Conservation (phyloP, 441 rosid species). For the Aleurites moluccanus region DNA sequence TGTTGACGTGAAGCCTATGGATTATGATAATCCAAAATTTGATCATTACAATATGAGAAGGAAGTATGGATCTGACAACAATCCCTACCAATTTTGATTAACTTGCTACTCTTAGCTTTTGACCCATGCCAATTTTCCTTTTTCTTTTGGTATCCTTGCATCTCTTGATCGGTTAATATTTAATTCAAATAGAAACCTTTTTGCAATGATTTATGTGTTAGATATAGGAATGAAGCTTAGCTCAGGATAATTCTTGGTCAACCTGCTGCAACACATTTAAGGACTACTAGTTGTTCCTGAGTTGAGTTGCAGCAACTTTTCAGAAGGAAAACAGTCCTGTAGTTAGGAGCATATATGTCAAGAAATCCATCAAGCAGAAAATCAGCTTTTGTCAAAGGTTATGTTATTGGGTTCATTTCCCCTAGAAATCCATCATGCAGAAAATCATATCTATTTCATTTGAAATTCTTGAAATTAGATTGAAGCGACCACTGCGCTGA, state of each 20-base stretch:
- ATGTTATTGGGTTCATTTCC: too few species aligned
- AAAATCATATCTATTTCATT: too few species aligned
- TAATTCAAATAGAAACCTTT: conserved; percentile 13
- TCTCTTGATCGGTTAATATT: neutral
- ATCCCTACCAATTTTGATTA: conserved; percentile 51
- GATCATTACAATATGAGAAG: conserved; percentile 64
- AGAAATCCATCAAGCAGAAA: too few species aligned
- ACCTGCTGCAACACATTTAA: neutral
- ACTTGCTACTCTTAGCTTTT: neutral
- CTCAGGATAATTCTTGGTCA: neutral
- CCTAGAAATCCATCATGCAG: too few species aligned
- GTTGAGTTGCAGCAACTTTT: too few species aligned
- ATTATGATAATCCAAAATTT: conserved; percentile 47
- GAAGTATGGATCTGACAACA: conserved; percentile 57
- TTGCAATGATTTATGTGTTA: neutral
- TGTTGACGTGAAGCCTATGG: conserved; percentile 53
- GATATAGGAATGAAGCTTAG: conserved; percentile 4
- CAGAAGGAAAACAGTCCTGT: neutral
- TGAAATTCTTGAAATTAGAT: too few species aligned
- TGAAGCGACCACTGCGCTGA: too few species aligned
- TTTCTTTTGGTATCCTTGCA: neutral
- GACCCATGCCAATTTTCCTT: neutral
- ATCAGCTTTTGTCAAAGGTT: too few species aligned
- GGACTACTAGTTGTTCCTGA: too few species aligned
- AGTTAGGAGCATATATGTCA: neutral